phyloP scores from a whole-genome alignment of 2,329 filamentous ascomycete genomes.

The Periconia macrospinosa region DNA sequence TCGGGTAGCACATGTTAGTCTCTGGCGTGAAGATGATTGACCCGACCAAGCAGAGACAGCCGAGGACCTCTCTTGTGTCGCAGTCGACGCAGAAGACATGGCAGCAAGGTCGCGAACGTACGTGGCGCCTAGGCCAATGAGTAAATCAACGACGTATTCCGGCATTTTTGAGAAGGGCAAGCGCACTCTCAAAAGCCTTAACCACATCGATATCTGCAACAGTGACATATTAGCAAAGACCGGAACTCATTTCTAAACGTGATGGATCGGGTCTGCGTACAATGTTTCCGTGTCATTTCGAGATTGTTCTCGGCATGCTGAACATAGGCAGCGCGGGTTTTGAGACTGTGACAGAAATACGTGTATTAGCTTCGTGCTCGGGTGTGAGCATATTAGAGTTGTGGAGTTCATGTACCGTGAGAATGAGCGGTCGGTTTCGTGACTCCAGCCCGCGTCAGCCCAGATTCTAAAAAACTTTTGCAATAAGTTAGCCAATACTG shows the following conservation, averaged over 20 bases:
- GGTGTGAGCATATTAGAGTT: not conserved
- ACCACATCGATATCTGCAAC: conserved; percentile 49
- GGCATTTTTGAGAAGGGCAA: conserved; percentile 44
- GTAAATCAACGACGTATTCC: conserved; percentile 26
- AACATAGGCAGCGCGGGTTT: conserved; percentile 77
- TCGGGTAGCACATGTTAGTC: conserved; percentile 1
- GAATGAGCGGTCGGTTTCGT: conserved; percentile 75
- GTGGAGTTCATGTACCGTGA: conserved; percentile 62
- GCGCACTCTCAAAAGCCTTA: conserved; percentile 53
- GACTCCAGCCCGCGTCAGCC: conserved; percentile 70
- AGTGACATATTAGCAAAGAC: conserved; percentile 1
- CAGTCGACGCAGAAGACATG: conserved; percentile 3
- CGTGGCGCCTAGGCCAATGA: conserved; percentile 24
- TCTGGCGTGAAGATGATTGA: not conserved
- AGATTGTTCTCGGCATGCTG: conserved; percentile 72
- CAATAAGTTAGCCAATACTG: conserved; percentile 8
- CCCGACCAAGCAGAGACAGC: not conserved
- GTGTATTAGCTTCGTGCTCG: not conserved
- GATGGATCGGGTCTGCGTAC: conserved; percentile 56
- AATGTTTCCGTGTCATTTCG: conserved; percentile 75
- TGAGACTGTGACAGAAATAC: conserved; percentile 58
- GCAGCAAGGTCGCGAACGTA: conserved; percentile 14
- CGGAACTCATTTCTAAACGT: not conserved
- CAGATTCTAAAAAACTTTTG: conserved; percentile 76
- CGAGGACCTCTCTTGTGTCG: not conserved